phyloP scores from a whole-genome alignment of 2,329 filamentous ascomycete species.

The Aspergillus calidoustus region DNA sequence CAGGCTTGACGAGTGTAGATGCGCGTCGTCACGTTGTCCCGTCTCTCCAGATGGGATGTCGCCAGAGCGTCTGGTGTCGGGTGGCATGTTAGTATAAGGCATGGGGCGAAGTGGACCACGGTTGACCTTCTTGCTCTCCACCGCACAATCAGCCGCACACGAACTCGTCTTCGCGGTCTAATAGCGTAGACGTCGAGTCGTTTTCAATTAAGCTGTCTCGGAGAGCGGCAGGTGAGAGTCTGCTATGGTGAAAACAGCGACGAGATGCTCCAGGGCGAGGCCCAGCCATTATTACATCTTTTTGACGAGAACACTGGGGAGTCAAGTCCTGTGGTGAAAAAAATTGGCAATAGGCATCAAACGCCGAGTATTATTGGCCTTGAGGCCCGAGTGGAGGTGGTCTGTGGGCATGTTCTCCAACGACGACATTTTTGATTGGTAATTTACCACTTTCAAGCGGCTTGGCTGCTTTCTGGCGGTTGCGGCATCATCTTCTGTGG shows the following conservation, averaged over 20 bases:
- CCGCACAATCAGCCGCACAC: conserved; percentile 9
- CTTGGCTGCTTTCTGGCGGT: conserved; percentile 7
- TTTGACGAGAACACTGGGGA: conserved; percentile 1
- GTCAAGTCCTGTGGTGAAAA: background rate
- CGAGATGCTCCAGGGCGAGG: background rate
- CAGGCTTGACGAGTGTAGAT: background rate
- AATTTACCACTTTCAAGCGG: background rate
- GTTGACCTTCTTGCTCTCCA: conserved; percentile 20
- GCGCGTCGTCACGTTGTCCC: conserved; percentile 1
- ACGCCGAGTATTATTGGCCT: conserved; percentile 1
- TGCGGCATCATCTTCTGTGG: conserved; percentile 2
- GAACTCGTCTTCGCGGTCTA: background rate
- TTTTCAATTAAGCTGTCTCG: background rate
- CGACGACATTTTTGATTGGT: conserved; percentile 1
- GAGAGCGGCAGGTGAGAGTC: background rate
- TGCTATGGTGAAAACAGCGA: background rate
- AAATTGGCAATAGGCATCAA: conserved; percentile 3
- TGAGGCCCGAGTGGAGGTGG: conserved; percentile 1
- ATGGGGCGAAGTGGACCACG: conserved; percentile 15
- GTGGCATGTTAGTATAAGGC: conserved; percentile 19
- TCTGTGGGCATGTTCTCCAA: conserved; percentile 1
- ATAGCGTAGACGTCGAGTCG: background rate
- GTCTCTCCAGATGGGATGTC: conserved; percentile 2
- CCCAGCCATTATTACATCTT: background rate
- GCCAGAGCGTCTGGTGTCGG: conserved; percentile 5